Conservation (phyloP, 805 yeast genomes). For the Spathaspora arborariae region DNA sequence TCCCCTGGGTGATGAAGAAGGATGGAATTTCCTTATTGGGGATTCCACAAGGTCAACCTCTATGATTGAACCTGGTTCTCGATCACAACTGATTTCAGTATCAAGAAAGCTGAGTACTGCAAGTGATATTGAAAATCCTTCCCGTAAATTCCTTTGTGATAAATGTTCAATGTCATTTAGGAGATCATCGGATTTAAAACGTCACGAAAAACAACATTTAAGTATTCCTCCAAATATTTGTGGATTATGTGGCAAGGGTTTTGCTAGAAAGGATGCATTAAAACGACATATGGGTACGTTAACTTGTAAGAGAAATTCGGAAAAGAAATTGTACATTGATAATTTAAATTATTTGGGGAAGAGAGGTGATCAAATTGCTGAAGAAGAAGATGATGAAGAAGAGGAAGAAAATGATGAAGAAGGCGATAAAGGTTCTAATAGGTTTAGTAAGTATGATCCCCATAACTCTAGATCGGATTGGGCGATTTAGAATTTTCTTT, state of each 20-base stretch:
- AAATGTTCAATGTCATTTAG: slow-evolving; percentile 63
- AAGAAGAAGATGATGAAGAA: slow-evolving; percentile 4
- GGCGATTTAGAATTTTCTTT: not conserved
- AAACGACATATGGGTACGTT: slow-evolving; percentile 72
- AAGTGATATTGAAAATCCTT: not conserved
- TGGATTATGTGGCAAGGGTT: slow-evolving; percentile 73
- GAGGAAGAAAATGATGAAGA: not conserved
- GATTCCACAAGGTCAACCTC: slow-evolving; percentile 8
- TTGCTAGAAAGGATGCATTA: slow-evolving; percentile 79
- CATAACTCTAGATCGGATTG: not conserved
- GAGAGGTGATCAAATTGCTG: slow-evolving; percentile 4
- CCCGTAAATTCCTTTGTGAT: slow-evolving; percentile 49
- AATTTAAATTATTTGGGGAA: slow-evolving; percentile 25
- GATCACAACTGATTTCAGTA: not conserved
- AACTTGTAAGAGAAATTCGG: slow-evolving; percentile 71
- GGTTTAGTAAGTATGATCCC: not conserved
- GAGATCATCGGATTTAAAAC: slow-evolving; percentile 63
- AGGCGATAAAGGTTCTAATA: not conserved
- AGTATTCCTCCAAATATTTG: slow-evolving; percentile 73
- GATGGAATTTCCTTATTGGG: slow-evolving; percentile 32
- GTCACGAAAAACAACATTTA: slow-evolving; percentile 74
- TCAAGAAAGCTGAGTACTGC: not conserved
- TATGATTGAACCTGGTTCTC: not conserved
- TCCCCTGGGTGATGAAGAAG: slow-evolving; percentile 18
- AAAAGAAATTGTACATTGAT: slow-evolving; percentile 38